Evolutionary conservation across 306 rosid genomes (phyloP).

Genomic region (Cyclanthera cordifolia): DNA sequence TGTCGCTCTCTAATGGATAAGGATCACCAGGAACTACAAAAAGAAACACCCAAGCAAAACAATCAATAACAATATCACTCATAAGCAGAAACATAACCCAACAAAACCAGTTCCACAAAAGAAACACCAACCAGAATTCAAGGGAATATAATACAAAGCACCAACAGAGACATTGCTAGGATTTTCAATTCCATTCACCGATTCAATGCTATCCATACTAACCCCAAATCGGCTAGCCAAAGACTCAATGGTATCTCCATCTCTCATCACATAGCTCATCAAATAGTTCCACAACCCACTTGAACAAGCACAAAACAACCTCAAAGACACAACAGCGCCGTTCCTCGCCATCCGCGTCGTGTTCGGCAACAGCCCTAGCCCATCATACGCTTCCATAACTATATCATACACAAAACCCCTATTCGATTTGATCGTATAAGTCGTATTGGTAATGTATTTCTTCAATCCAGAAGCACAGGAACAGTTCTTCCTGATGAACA

Average conservation of each 20-base stretch:
- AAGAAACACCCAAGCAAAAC: background rate
- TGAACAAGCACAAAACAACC: constrained; percentile 85
- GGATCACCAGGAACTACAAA: constrained; percentile 88
- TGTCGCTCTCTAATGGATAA: constrained; percentile 44
- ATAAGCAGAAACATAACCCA: background rate
- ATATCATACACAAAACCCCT: constrained; percentile 49
- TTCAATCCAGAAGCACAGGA: constrained; percentile 51
- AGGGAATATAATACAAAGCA: constrained; percentile 74
- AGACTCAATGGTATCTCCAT: constrained; percentile 68
- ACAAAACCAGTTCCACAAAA: background rate
- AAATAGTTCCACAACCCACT: constrained; percentile 84
- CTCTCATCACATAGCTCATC: constrained; percentile 80
- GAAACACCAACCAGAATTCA: constrained; percentile 66
- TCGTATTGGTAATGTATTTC: constrained; percentile 58
- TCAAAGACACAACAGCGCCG: constrained; percentile 69
- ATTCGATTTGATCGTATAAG: constrained; percentile 66
- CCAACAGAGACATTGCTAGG: constrained; percentile 82
- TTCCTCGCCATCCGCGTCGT: constrained; percentile 43
- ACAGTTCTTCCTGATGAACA: constrained; percentile 72
- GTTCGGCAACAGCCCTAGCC: constrained; percentile 51
- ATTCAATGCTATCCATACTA: constrained; percentile 88
- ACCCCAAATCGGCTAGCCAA: constrained; percentile 90
- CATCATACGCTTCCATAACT: constrained; percentile 66
- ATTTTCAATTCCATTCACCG: constrained; percentile 53
- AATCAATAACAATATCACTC: background rate